Evolutionary conservation across 2,329 filamentous ascomycete species (phyloP).

Genomic region (Penicillium sp.): DNA sequence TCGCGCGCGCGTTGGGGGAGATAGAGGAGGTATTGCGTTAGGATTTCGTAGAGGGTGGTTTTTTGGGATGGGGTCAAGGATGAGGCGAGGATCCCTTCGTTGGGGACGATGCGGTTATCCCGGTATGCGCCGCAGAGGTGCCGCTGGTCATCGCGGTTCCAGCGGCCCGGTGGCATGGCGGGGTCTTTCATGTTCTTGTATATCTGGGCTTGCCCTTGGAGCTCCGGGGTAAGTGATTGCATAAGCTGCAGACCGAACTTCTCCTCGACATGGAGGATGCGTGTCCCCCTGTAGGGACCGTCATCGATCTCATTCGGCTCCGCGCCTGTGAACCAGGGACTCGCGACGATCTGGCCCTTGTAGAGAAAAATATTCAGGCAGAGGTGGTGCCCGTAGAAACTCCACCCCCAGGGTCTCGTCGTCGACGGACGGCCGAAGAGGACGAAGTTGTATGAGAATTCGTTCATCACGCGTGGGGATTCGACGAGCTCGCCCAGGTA

Average conservation of each 20-base stretch:
- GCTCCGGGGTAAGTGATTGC: constrained; percentile 60
- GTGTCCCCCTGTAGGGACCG: constrained; percentile 66
- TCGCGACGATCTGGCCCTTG: constrained; percentile 67
- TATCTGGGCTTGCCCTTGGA: constrained; percentile 59
- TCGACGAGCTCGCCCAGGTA: constrained; percentile 73
- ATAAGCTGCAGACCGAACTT: constrained; percentile 69
- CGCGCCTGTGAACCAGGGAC: constrained; percentile 78
- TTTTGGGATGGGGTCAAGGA: constrained; percentile 54
- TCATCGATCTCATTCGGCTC: constrained; percentile 77
- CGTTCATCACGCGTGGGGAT: constrained; percentile 69
- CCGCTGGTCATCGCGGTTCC: constrained; percentile 81
- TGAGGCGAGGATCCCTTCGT: constrained; percentile 67
- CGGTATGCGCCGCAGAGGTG: constrained; percentile 78
- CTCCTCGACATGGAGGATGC: constrained; percentile 70
- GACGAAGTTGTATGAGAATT: constrained; percentile 76
- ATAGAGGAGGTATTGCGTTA: constrained; percentile 70
- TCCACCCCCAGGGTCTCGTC: constrained; percentile 69
- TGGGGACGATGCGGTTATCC: constrained; percentile 77
- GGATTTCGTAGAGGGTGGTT: constrained; percentile 61
- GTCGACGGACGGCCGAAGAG: constrained; percentile 69
- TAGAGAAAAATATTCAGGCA: constrained; percentile 74
- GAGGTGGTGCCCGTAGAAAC: constrained; percentile 79
- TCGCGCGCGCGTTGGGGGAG: constrained; percentile 63
- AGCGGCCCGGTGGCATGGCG: constrained; percentile 65
- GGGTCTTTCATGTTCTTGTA: constrained; percentile 67